Evolutionary conservation across 352 stramenopile genomes (phyloP).

Genomic region (Pythium insidiosum): DNA sequence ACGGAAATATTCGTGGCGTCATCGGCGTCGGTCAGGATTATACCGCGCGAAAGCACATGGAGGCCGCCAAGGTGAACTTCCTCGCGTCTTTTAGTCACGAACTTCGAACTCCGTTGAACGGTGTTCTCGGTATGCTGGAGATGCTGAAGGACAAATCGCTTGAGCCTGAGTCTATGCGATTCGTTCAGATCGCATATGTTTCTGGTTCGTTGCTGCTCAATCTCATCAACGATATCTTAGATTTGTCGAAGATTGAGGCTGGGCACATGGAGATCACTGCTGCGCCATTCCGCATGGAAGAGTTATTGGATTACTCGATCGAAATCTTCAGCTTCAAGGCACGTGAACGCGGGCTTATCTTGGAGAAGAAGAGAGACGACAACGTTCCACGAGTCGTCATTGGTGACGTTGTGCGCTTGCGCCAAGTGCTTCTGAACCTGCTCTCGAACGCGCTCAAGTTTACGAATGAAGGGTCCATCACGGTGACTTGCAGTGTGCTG

Average conservation of each 20-base stretch:
- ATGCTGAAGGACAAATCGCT: constrained; percentile 65
- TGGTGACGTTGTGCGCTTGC: constrained; percentile 59
- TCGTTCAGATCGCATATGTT: constrained; percentile 76
- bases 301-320: constrained; percentile 74
- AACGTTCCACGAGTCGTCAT: constrained; percentile 60
- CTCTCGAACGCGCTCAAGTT: constrained; percentile 81
- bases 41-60: constrained; percentile 76
- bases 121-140: constrained; percentile 70
- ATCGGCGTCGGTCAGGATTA: constrained; percentile 89
- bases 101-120: constrained; percentile 62
- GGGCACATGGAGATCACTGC: constrained; percentile 82
- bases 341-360: constrained; percentile 70
- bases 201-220: constrained; percentile 75
- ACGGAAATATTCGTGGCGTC: constrained; percentile 86
- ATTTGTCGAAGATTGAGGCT: constrained; percentile 89
- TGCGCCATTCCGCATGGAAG: constrained; percentile 69
- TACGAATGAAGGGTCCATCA: constrained; percentile 66
- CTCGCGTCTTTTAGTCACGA: constrained; percentile 76
- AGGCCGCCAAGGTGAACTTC: constrained; percentile 76
- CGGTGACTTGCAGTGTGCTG: constrained; percentile 58
- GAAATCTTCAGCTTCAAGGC: constrained; percentile 86
- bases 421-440: constrained; percentile 68
- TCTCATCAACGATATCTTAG: constrained; percentile 87
- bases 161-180: constrained; percentile 38
- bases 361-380: constrained; percentile 63